phyloP scores from a whole-genome alignment of 768 basidiomycete genomes.

The Dentipellis sp. region DNA sequence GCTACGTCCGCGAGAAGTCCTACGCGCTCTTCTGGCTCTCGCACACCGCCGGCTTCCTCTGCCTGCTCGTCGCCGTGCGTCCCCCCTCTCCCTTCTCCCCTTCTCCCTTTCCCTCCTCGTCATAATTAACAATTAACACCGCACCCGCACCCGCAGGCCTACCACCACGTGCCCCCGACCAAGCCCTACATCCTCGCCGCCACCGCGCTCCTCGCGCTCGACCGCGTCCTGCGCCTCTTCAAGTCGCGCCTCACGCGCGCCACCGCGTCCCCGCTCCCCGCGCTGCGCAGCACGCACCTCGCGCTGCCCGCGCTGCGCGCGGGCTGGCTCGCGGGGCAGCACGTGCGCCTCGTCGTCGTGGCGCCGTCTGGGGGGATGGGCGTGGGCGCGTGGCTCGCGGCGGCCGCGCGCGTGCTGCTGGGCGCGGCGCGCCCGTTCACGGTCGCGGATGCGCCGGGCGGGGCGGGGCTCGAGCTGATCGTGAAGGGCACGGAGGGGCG shows the following conservation, averaged over 20 bases:
- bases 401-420: not conserved
- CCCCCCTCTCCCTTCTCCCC: not conserved
- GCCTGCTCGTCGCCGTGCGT: conserved; percentile 26
- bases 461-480: conserved; percentile 37
- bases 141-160: conserved; percentile 15
- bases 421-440: conserved; percentile 26
- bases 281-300: conserved; percentile 33
- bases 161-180: conserved; percentile 13
- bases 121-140: too few relatives aligned
- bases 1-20: conserved; percentile 30
- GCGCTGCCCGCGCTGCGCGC: conserved; percentile 33
- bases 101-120: not conserved
- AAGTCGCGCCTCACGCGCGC: conserved; percentile 39
- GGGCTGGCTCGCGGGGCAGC: conserved; percentile 55
- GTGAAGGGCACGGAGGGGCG: conserved; percentile 36
- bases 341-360: conserved; percentile 43
- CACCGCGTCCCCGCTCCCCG: conserved; percentile 33
- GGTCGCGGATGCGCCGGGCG: conserved; percentile 34
- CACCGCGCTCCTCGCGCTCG: conserved; percentile 31
- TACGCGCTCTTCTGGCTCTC: conserved; percentile 35
- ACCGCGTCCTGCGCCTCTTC: conserved; percentile 34
- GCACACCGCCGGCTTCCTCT: conserved; percentile 34
- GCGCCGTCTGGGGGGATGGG: conserved; percentile 28
- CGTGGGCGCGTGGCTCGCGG: conserved; percentile 10
- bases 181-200: conserved; percentile 34